Evolutionary conservation across 768 basidiomycete genomes (phyloP), one percentile per base, ranked within the genome.

Genomic region (Boletus rubropictus): DNA sequence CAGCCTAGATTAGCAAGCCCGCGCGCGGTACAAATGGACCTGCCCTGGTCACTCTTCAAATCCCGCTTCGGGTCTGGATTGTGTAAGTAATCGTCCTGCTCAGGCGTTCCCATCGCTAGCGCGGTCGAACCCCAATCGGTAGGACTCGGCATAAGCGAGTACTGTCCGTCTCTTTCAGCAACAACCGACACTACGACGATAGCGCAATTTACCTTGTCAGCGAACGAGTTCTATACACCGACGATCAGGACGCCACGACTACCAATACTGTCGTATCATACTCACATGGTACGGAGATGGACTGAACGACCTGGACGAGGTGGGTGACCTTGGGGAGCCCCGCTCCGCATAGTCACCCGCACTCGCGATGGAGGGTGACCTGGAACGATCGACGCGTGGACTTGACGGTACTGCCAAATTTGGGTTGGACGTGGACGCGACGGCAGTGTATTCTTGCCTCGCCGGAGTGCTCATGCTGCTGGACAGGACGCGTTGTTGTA

Each of bases 1-100:
- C 82, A 88, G 0, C 85, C 79, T 3, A 84, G 70, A 57, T 89
- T 89, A 3, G 72, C 72, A 36, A 86, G 53, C 8, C 86, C 87
- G 49, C 86, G 71, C 9, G 60, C 40, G 15, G 84, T 84, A 47
- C 79, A 78, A 42, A 88, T 72, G 39, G 71, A 69, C 2, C 83
- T 83, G 8, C 79, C 76, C 32, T 58, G 62, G 59, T 84, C 80
- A n/a, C 70, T 72, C 55, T 72, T 72, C 37, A 71, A 59, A 52
- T 83, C 78, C 17, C 77, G 70, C 27, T 59, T 68, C 4, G 80
- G 77, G 61, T 82, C 76, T 0, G 84, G 84, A 53, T 78, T 80
- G 56, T 86, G 84, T 3, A 86, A 70, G 41, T 72, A 65, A 56
- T 86, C 84, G 51, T 86, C 83, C 0, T 75, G 70, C 45, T 85